A percentile compares a stretch with the other conserved stretches of the same genome.
phyloP scores from a whole-genome alignment of 768 basidiomycete genomes.

The Suillus subluteus region DNA sequence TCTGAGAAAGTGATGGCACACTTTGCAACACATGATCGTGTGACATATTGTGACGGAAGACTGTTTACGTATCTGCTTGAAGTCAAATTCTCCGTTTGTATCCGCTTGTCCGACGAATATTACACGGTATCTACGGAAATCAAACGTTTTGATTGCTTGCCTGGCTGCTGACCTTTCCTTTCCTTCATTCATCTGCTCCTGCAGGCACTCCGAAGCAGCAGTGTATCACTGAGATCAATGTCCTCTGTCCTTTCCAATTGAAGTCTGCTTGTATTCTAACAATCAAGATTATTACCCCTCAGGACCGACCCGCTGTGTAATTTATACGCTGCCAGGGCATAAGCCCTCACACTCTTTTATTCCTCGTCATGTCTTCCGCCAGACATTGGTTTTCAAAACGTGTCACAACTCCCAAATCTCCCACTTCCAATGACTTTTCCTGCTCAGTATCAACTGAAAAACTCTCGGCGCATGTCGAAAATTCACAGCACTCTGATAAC shows the following conservation, averaged over 20 bases:
- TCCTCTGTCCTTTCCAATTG: slow-evolving; percentile 2
- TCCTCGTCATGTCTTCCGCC: slow-evolving; percentile 24
- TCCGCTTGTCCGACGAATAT: slow-evolving; percentile 9
- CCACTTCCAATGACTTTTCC: slow-evolving; percentile 31
- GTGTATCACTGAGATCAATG: slow-evolving; percentile 9
- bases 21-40: not conserved
- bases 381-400: slow-evolving; percentile 36
- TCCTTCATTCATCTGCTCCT: slow-evolving; percentile 2
- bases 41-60: not conserved
- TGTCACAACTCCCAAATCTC: slow-evolving; percentile 15
- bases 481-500: slow-evolving; percentile 28
- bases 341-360: slow-evolving; percentile 7
- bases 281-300: slow-evolving; percentile 6
- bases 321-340: slow-evolving; percentile 1
- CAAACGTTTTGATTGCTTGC: slow-evolving; percentile 6
- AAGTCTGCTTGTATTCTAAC: slow-evolving; percentile 7
- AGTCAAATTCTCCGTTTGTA: slow-evolving; percentile 6
- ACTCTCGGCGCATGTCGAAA: slow-evolving; percentile 19
- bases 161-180: slow-evolving; percentile 1
- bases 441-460: slow-evolving; percentile 36
- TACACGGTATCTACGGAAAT: slow-evolving; percentile 19
- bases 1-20: not conserved
- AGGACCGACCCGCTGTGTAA: slow-evolving; percentile 12
- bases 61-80: slow-evolving; percentile 7
- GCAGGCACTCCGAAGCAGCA: not conserved